These are phyloP conservation scores for Arthrobotrys conoides DNA, from an alignment of 2,329 filamentous ascomycete genomes.

Conservation along the genomic window DNA sequence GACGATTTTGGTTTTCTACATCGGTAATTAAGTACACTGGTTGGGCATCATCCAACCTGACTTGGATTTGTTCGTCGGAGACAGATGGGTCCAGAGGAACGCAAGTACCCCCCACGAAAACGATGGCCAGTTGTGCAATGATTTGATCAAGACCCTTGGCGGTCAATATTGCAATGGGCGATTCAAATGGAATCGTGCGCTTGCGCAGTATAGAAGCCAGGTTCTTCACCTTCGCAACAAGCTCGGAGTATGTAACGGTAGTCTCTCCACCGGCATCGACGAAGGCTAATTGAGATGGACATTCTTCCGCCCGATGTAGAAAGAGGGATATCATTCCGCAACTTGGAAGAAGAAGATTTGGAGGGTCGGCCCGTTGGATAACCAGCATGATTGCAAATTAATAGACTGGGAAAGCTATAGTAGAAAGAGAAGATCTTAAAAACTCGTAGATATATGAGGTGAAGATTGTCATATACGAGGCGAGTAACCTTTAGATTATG, in stretches of 20 bases:
- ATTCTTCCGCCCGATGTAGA: slow-evolving; percentile 6
- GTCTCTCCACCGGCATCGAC: slow-evolving; percentile 2
- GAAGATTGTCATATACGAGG: not conserved
- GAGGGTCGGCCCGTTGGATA: not conserved
- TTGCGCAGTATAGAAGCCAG: slow-evolving; percentile 16
- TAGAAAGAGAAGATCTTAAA: not conserved
- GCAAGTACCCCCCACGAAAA: slow-evolving; percentile 28
- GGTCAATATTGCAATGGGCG: slow-evolving; percentile 15
- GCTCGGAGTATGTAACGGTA: slow-evolving; percentile 1
- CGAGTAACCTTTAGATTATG: not conserved
- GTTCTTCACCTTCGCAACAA: slow-evolving; percentile 10
- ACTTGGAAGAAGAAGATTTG: not conserved
- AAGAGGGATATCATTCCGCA: slow-evolving; percentile 16
- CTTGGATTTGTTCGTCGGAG: slow-evolving; percentile 26
- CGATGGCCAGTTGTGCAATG: slow-evolving; percentile 13
- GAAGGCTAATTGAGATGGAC: slow-evolving; percentile 9
- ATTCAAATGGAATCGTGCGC: slow-evolving; percentile 6
- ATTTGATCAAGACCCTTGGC: slow-evolving; percentile 22
- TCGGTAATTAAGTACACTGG: slow-evolving; percentile 22
- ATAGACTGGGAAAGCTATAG: not conserved
- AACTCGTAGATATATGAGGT: no score
- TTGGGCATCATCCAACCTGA: slow-evolving; percentile 15
- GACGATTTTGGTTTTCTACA: slow-evolving; percentile 15
- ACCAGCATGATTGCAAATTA: not conserved
- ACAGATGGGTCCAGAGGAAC: slow-evolving; percentile 11